Percentiles rank a stretch among this genome's conserved stretches.
These are phyloP conservation scores for Pythium rishiriense DNA, from an alignment of 352 stramenopile species.

Conservation along the genomic window DNA sequence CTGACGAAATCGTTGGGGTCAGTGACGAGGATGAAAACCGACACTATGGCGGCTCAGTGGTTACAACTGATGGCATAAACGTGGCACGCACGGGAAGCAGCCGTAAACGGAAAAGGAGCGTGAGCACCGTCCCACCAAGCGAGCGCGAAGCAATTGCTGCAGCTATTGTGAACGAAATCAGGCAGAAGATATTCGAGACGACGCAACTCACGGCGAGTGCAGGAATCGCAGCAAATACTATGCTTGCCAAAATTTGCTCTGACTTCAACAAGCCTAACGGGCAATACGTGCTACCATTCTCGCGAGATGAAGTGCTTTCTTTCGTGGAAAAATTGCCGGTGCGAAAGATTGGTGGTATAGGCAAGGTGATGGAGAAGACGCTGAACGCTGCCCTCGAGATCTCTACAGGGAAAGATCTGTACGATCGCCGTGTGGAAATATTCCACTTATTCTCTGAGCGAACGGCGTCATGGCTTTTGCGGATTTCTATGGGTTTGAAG, in stretches of 20 bases:
- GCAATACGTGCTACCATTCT: slow-evolving; percentile 89
- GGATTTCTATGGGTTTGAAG: slow-evolving; percentile 70
- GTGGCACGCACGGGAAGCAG: slow-evolving; percentile 14
- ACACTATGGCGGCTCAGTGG: not conserved
- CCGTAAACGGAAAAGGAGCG: slow-evolving; percentile 10
- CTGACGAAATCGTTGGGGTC: not conserved
- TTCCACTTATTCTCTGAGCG: slow-evolving; percentile 69
- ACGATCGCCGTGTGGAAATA: slow-evolving; percentile 52
- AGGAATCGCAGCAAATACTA: slow-evolving; percentile 90
- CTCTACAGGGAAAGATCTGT: slow-evolving; percentile 82
- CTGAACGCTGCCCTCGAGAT: slow-evolving; percentile 78
- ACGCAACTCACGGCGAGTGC: slow-evolving; percentile 94
- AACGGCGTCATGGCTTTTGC: slow-evolving; percentile 68
- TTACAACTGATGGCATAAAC: not conserved
- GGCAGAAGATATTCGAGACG: slow-evolving; percentile 70
- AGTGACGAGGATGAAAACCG: not conserved
- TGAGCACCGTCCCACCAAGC: slow-evolving; percentile 1
- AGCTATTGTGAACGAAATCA: slow-evolving; percentile 83
- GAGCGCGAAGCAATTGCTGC: slow-evolving; percentile 42
- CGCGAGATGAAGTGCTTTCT: slow-evolving; percentile 64
- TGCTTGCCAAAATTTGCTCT: slow-evolving; percentile 95
- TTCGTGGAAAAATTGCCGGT: slow-evolving; percentile 90
- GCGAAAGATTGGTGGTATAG: slow-evolving; percentile 94
- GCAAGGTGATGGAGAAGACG: slow-evolving; percentile 95
- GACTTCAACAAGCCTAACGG: slow-evolving; percentile 97